These are phyloP conservation scores for Alnus rubra DNA, from an alignment of 306 rosid genomes.

Conservation along the genomic window DNA sequence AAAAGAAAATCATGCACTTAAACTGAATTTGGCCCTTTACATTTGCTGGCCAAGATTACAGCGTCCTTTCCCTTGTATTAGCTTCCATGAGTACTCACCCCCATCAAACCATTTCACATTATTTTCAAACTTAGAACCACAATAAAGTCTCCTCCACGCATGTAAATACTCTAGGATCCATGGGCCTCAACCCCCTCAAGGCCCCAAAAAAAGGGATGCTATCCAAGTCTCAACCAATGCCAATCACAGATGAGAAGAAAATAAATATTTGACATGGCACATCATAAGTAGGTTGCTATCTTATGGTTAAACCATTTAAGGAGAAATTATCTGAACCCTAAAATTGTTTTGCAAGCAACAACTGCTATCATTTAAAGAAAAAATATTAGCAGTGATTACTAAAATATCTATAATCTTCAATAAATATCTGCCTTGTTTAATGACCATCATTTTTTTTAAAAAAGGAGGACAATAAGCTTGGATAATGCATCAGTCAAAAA, in stretches of 20 bases:
- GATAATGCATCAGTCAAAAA: background rate
- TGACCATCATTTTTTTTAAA: background rate
- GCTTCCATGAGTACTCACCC: background rate
- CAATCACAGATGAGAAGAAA: background rate
- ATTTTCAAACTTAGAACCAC: background rate
- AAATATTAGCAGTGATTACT: background rate
- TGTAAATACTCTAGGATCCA: background rate
- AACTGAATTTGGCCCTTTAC: background rate
- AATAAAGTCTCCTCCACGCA: background rate
- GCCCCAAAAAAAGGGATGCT: background rate
- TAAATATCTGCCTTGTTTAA: background rate
- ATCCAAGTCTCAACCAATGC: background rate
- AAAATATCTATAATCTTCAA: background rate
- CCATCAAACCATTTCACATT: background rate
- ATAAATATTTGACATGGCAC: background rate
- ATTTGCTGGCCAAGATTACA: slow-evolving; percentile 14
- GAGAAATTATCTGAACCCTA: background rate
- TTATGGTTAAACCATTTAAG: background rate
- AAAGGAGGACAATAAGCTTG: background rate
- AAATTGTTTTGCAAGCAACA: background rate
- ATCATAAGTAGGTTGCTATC: background rate
- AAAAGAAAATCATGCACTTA: slow-evolving; percentile 11
- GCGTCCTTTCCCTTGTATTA: slow-evolving; percentile 3
- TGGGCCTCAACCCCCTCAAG: background rate
- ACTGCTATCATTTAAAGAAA: background rate